These are phyloP conservation scores for Pichia paraexigua DNA, from an alignment of 805 yeast species.

Conservation along the genomic window DNA sequence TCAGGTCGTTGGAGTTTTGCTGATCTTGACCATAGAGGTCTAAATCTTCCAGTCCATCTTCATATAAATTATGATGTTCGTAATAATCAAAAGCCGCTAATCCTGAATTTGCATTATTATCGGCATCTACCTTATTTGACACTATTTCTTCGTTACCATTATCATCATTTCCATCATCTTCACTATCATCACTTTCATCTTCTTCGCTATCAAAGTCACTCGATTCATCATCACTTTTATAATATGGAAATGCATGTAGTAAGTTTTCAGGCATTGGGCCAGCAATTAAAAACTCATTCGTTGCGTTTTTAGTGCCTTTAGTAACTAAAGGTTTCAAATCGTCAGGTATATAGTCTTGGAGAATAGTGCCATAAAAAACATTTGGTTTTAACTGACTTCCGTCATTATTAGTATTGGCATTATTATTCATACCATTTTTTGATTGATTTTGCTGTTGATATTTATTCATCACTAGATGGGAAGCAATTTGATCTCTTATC, in stretches of 20 bases:
- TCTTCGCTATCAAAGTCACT: constrained; percentile 1
- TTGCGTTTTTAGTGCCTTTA: constrained; percentile 13
- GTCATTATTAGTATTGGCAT: neutral
- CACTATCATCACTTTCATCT: constrained; percentile 3
- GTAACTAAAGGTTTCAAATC: constrained; percentile 17
- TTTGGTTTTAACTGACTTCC: constrained; percentile 14
- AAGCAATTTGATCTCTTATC: constrained; percentile 19
- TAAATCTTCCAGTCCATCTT: constrained; percentile 9
- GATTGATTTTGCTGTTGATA: neutral
- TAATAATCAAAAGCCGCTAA: constrained; percentile 17
- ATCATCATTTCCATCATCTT: neutral
- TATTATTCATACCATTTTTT: neutral
- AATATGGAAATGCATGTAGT: constrained; percentile 26
- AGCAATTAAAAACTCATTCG: constrained; percentile 24
- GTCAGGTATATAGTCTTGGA: constrained; percentile 21
- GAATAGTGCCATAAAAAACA: constrained; percentile 21
- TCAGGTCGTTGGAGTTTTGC: constrained; percentile 9
- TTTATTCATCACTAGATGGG: constrained; percentile 6
- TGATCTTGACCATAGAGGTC: constrained; percentile 15
- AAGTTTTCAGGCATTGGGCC: constrained; percentile 31
- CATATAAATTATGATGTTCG: constrained; percentile 16
- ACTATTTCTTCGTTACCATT: neutral
- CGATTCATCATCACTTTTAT: constrained; percentile 21
- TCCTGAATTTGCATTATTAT: neutral
- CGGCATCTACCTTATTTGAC: neutral